Conservation (phyloP, 768 basidiomycete species). For the Naganishia friedmannii region DNA sequence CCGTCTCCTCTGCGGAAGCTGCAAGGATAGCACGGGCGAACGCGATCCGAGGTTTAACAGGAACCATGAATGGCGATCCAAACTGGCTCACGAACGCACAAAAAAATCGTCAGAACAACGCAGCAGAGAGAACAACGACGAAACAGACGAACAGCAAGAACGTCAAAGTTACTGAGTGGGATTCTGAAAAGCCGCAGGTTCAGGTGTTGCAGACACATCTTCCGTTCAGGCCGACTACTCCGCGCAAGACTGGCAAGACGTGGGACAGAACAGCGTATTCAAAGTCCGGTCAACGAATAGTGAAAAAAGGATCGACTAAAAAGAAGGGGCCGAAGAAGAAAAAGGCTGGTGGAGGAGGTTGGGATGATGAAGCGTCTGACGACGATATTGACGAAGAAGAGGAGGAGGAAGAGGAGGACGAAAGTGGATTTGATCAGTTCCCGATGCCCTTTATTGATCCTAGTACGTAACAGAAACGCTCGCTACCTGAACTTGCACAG, state of each 20-base stretch:
- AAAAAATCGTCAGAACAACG: neutral
- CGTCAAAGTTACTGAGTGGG: constrained; percentile 18
- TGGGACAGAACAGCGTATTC: constrained; percentile 92
- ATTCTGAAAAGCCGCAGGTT: constrained; percentile 9
- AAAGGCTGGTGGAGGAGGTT: constrained; percentile 9
- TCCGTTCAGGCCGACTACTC: constrained; percentile 37
- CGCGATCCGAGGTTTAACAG: constrained; percentile 3
- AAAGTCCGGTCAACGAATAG: constrained; percentile 62
- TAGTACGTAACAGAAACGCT: constrained; percentile 56
- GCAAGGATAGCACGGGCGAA: constrained; percentile 15
- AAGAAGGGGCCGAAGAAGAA: constrained; percentile 39
- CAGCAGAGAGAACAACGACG: neutral
- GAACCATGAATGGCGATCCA: neutral
- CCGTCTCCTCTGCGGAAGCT: neutral
- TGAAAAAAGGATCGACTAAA: constrained; percentile 40
- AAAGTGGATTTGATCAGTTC: constrained; percentile 76
- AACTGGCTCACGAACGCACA: constrained; percentile 16
- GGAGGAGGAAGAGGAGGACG: constrained; percentile 50
- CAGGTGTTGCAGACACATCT: constrained; percentile 43
- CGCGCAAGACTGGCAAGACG: constrained; percentile 57
- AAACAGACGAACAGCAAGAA: constrained; percentile 6
- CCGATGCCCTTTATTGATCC: constrained; percentile 70
- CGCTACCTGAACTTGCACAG: neutral
- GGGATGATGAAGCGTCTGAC: constrained; percentile 39
- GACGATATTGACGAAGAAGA: constrained; percentile 55